Evolutionary conservation across 1,284 basidiomycete species (phyloP), one percentile per base, ranked within the genome.

Genomic region (Taiwanofungus camphoratus): DNA sequence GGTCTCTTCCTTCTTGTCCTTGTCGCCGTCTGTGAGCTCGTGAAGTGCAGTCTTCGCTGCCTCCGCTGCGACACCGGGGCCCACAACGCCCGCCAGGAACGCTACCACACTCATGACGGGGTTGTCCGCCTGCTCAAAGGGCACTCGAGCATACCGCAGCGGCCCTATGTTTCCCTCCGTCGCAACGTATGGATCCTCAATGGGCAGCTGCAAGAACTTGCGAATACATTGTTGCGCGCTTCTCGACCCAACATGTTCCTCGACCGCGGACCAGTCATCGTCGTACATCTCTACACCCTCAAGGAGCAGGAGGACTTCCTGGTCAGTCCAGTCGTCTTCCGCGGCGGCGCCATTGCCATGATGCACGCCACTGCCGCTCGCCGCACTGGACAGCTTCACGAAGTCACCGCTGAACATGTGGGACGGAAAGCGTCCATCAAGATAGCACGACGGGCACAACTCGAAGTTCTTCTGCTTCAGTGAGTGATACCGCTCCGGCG

Each of bases 51-150:
- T 85, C 63, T 94, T 94, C 7, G 95, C 93, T 0, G 92, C 94
- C 44, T 94, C 92, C 0, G 92, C 88, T 1, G 94, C 95, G 4
- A 97, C 87, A 1, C 87, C 85, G 0, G 93, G 92, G 13, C 82
- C 85, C 5, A 99, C 89, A 1, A 95, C 92, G 13, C 87, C 87
- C 12, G 95, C 93, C 36, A 99, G 73, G 70, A 98, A 98, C 1
- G 95, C 91, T 11, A 99, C 93, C 19, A 99, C 94, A 63, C 89
- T 93, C 92, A 99, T 93, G 24, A 99, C 92, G 0, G 95, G 95
- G 62, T 99, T 99, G 59, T 98, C 96, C 1, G 89, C 82, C 59
- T 93, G 88, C 52, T 93, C 87, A 60, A 98, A 96, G 0, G 95
- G 95, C 46, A 95, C 71, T 6, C 86, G 68, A 1, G 81, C 79